Evolutionary conservation across 192 early-diverging fungal species (phyloP).

Genomic region (Jimgerdemannia flammicorona): DNA sequence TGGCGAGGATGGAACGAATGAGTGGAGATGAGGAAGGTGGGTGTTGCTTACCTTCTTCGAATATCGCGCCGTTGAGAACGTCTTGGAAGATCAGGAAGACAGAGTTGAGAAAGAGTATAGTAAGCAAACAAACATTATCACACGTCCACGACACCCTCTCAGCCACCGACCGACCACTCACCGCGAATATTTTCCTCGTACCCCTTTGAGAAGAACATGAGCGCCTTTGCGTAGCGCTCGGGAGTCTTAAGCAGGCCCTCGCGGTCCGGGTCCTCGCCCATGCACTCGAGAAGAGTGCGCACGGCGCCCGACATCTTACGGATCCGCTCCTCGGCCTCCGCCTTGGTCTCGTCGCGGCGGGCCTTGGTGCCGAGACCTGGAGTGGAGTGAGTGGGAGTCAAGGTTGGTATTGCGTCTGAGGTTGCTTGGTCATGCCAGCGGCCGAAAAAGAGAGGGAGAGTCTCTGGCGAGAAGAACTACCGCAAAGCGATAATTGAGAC

Average conservation of each 20-base stretch:
- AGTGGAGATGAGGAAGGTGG: background rate
- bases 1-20: background rate
- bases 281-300: constrained; percentile 80
- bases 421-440: background rate
- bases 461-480: background rate
- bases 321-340: constrained; percentile 64
- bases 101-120: background rate
- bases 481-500: background rate
- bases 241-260: constrained; percentile 96
- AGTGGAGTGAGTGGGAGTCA: background rate
- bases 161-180: constrained; percentile 17
- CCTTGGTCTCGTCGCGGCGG: constrained; percentile 75
- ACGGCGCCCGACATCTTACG: constrained; percentile 84
- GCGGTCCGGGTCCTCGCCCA: constrained; percentile 93
- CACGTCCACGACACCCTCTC: background rate
- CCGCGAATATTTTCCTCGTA: constrained; percentile 88
- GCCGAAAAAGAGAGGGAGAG: no score
- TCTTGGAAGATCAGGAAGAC: constrained; percentile 53
- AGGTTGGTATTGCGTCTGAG: background rate
- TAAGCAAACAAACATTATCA: background rate
- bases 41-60: constrained; percentile 74
- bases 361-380: constrained; percentile 76
- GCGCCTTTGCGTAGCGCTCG: constrained; percentile 92
- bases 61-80: constrained; percentile 92
- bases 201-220: constrained; percentile 99